Conservation (phyloP, 257 asterid genomes). For the Penstemon newberryi region DNA sequence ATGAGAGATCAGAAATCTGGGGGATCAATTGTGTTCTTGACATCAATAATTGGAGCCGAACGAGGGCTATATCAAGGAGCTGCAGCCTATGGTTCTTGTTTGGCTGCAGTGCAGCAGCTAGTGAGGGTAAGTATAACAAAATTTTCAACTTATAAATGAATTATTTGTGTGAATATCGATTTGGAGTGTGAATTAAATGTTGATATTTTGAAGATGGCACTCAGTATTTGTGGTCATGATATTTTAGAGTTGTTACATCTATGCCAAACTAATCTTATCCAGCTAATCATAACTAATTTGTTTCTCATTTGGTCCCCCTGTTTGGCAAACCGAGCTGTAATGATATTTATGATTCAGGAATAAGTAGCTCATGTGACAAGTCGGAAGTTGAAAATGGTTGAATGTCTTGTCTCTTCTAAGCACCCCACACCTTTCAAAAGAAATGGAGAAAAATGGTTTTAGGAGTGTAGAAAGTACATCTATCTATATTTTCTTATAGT, state of each 20-base stretch:
- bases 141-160: neutral
- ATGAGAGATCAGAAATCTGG: constrained; percentile 84
- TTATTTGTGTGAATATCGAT: neutral
- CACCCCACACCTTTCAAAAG: neutral
- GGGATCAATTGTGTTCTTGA: constrained; percentile 79
- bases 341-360: too few species aligned
- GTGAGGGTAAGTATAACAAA: constrained; percentile 61
- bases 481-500: neutral
- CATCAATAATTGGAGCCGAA: constrained; percentile 77
- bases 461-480: neutral
- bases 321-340: neutral
- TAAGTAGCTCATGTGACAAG: neutral
- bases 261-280: neutral
- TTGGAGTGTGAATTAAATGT: neutral
- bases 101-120: constrained; percentile 89
- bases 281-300: neutral
- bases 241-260: neutral
- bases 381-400: neutral
- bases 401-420: neutral
- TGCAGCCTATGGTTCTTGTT: constrained; percentile 92
- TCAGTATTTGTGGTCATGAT: neutral
- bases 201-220: neutral
- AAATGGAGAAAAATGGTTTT: neutral
- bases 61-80: constrained; percentile 94
- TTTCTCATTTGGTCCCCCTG: neutral